Conservation (phyloP, 306 rosid species). For the Senna tora region DNA sequence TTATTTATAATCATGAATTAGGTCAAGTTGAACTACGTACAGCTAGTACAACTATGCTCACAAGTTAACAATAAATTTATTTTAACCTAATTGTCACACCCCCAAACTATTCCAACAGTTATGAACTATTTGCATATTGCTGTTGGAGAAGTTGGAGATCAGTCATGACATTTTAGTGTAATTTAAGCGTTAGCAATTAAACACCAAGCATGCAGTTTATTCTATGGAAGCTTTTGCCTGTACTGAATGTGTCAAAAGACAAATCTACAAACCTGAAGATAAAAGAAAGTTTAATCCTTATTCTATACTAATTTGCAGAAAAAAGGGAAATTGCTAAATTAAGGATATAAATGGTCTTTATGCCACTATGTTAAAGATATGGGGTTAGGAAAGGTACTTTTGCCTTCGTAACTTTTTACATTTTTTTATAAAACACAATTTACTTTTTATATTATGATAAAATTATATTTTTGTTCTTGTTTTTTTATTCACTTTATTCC, state of each 20-base stretch:
- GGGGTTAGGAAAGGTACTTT: no score
- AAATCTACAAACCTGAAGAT: background rate
- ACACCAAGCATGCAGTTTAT: background rate
- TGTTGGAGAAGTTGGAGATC: conserved; percentile 1
- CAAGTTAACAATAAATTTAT: no score
- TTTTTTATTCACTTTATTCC: no score
- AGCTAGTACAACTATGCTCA: no score
- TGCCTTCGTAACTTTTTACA: no score
- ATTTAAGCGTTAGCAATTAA: background rate
- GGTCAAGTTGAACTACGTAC: no score
- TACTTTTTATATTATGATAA: no score
- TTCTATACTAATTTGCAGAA: background rate
- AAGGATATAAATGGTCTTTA: background rate
- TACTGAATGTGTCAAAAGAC: background rate
- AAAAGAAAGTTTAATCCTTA: background rate
- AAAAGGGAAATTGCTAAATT: background rate
- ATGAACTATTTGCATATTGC: background rate
- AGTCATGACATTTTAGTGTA: background rate
- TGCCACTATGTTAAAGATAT: conserved; percentile 13
- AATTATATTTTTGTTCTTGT: no score
- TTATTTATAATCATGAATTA: no score
- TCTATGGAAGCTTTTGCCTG: background rate
- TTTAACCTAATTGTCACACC: no score
- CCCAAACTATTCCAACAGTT: no score
- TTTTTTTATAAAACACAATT: no score